Evolutionary conservation across 1,139 yeast genomes (phyloP).

Genomic region (Nakaseomyces sp.): DNA sequence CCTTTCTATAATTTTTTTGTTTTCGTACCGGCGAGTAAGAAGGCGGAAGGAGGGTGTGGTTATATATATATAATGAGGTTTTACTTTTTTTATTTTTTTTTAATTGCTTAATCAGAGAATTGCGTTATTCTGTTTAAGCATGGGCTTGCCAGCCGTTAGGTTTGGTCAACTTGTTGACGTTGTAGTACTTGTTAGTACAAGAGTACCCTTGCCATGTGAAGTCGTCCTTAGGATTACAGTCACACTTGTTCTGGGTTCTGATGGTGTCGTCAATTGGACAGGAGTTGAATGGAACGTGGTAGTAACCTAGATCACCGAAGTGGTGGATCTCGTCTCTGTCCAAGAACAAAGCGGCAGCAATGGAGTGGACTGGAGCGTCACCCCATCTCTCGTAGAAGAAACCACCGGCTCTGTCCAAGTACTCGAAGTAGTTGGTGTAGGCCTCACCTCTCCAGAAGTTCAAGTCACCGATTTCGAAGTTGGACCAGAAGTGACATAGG

Average conservation of each 20-base stretch:
- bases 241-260: constrained; percentile 51
- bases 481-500: constrained; percentile 87
- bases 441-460: constrained; percentile 67
- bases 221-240: constrained; percentile 65
- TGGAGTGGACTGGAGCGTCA: constrained; percentile 86
- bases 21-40: background rate
- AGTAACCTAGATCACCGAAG: constrained; percentile 77
- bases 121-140: constrained; percentile 18
- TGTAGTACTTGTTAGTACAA: constrained; percentile 68
- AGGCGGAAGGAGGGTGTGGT: no score
- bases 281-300: constrained; percentile 69
- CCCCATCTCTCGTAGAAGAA: constrained; percentile 96
- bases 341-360: constrained; percentile 67
- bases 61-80: background rate
- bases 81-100: background rate
- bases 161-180: constrained; percentile 50
- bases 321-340: constrained; percentile 61
- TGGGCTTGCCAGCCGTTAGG: constrained; percentile 73
- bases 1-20: no score
- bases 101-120: no score
- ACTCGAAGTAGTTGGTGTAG: constrained; percentile 59
- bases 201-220: constrained; percentile 84
- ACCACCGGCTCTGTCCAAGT: constrained; percentile 70
- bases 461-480: constrained; percentile 75
- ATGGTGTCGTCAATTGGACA: constrained; percentile 64